Conservation (phyloP, 1,284 basidiomycete species). For the Fomitiporia mediterranea region DNA sequence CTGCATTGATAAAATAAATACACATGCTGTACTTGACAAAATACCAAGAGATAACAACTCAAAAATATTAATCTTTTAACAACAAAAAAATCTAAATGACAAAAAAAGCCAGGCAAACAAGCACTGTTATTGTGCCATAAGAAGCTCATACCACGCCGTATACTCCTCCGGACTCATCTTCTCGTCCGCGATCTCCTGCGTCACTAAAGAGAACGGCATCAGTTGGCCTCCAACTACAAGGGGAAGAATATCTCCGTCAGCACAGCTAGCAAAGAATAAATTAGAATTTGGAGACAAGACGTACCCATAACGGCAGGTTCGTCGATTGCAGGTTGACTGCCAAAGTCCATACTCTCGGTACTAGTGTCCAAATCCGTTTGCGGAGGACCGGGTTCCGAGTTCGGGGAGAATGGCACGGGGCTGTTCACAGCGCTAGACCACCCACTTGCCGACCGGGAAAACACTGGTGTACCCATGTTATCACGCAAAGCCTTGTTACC, state of each 20-base stretch:
- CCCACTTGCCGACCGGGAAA: slow-evolving; percentile 11
- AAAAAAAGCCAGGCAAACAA: too few species aligned
- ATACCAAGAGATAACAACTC: too few species aligned
- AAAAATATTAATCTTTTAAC: too few species aligned
- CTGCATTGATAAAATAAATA: too few species aligned
- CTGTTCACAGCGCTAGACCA: slow-evolving; percentile 15
- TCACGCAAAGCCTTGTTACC: slow-evolving; percentile 35
- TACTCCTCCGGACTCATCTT: slow-evolving; percentile 83
- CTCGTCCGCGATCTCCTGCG: slow-evolving; percentile 72
- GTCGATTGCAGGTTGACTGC: slow-evolving; percentile 30
- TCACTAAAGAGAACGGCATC: slow-evolving; percentile 66
- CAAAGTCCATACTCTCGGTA: slow-evolving; percentile 22
- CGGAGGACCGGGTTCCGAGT: slow-evolving; percentile 1
- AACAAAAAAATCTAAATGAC: too few species aligned
- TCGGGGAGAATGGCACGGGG: slow-evolving; percentile 6
- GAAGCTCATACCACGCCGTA: slow-evolving; percentile 67
- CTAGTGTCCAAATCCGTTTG: slow-evolving; percentile 22
- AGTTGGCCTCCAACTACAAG: slow-evolving; percentile 61
- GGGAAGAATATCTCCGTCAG: neutral
- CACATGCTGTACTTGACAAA: too few species aligned
- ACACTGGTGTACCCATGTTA: slow-evolving; percentile 17
- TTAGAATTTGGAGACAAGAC: too few species aligned
- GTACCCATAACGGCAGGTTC: slow-evolving; percentile 64
- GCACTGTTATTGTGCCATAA: slow-evolving; percentile 36
- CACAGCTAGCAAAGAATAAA: neutral